phyloP scores from a whole-genome alignment of 2,329 filamentous ascomycete species.

The Gremmenia infestans region DNA sequence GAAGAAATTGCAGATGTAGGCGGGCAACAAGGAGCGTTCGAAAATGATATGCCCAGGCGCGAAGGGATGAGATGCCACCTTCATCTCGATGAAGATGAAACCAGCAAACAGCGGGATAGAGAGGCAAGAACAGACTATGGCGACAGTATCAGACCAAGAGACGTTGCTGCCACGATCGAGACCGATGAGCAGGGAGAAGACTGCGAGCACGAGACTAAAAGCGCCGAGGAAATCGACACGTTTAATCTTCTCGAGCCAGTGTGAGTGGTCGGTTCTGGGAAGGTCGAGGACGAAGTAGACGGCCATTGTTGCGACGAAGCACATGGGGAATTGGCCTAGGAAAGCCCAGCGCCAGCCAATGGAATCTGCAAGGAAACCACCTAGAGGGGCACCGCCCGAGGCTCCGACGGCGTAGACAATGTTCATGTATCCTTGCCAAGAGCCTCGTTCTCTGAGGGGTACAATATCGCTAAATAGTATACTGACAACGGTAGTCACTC shows the following conservation, averaged over 20 bases:
- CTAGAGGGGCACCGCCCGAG: constrained; percentile 63
- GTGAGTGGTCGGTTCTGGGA: constrained; percentile 50
- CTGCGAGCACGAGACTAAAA: constrained; percentile 55
- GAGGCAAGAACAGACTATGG: constrained; percentile 51
- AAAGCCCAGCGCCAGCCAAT: constrained; percentile 79
- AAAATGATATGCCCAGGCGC: constrained; percentile 71
- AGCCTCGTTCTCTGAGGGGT: constrained; percentile 61
- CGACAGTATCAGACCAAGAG: constrained; percentile 57
- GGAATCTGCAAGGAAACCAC: constrained; percentile 65
- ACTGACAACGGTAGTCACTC: constrained; percentile 64
- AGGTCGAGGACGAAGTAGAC: constrained; percentile 60
- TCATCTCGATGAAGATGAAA: constrained; percentile 66
- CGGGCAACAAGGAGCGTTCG: constrained; percentile 58
- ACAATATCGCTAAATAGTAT: constrained; percentile 70
- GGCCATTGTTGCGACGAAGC: constrained; percentile 57
- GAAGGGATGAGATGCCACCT: constrained; percentile 65
- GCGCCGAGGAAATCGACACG: constrained; percentile 73
- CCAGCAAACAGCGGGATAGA: constrained; percentile 55
- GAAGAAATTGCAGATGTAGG: constrained; percentile 70
- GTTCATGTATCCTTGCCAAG: constrained; percentile 71
- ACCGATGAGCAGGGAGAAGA: constrained; percentile 41
- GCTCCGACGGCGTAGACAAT: constrained; percentile 67
- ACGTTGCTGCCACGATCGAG: constrained; percentile 70
- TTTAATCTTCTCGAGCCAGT: constrained; percentile 61
- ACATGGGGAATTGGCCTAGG: constrained; percentile 64